These are phyloP conservation scores for Byssothecium circinans DNA, from an alignment of 2,329 filamentous ascomycete genomes.

Conservation along the genomic window DNA sequence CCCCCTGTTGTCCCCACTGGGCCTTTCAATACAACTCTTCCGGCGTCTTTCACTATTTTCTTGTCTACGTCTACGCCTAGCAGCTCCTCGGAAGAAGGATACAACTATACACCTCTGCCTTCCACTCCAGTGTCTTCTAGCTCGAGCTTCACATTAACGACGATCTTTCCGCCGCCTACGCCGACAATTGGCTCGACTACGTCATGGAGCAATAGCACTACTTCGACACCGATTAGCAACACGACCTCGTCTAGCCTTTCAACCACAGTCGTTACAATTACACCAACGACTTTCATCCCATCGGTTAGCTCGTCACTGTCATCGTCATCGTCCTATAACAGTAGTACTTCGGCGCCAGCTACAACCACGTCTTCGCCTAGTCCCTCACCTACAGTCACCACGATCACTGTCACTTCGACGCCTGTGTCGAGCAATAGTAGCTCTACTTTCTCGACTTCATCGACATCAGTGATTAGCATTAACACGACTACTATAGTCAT, in stretches of 20 bases:
- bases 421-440: background rate
- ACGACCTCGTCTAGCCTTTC: background rate
- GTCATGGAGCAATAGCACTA: too few relatives aligned
- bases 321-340: background rate
- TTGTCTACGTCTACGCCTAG: background rate
- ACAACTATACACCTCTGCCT: background rate
- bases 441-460: background rate
- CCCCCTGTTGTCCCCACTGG: background rate
- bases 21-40: background rate
- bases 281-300: background rate
- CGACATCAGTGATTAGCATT: background rate
- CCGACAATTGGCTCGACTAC: too few relatives aligned
- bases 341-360: background rate
- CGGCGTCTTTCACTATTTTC: background rate
- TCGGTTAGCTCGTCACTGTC: background rate
- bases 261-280: too few relatives aligned
- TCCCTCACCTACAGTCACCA: background rate
- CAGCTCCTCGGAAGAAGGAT: background rate
- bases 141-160: too few relatives aligned
- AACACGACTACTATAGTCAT: too few relatives aligned
- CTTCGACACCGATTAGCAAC: background rate
- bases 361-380: background rate
- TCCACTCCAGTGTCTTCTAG: background rate
- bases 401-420: background rate
- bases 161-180: too few relatives aligned